Percentiles rank a stretch among this genome's conserved stretches.
These are phyloP conservation scores for Solanum hybrid DNA, from an alignment of 305 asterid genomes.

Conservation along the genomic window DNA sequence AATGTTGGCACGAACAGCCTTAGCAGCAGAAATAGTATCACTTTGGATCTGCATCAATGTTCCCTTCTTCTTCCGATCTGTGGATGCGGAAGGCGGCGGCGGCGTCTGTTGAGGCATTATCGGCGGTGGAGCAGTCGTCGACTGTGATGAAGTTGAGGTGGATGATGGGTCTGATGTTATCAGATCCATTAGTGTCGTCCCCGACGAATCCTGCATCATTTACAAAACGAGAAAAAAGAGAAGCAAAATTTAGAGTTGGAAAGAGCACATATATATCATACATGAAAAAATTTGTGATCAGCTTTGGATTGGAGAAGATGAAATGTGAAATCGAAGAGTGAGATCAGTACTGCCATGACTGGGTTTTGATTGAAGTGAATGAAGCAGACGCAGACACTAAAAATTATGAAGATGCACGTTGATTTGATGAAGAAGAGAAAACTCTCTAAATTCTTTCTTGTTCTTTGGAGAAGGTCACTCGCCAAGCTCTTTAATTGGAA, in stretches of 20 bases:
- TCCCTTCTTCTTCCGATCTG: conserved; percentile 82
- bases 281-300: not conserved
- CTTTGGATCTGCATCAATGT: conserved; percentile 95
- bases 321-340: not conserved
- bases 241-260: not conserved
- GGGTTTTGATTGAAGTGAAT: not conserved
- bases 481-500: not conserved
- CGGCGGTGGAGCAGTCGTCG: conserved; percentile 39
- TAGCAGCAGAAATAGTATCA: conserved; percentile 90
- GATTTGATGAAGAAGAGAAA: not conserved
- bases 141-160: conserved; percentile 30
- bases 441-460: not conserved
- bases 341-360: conserved; percentile 1
- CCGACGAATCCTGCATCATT: conserved; percentile 66
- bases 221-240: not conserved
- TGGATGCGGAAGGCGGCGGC: conserved; percentile 43
- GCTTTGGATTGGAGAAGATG: not conserved
- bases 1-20: conserved; percentile 85
- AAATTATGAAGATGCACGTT: not conserved
- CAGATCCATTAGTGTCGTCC: conserved; percentile 97
- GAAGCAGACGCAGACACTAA: not conserved
- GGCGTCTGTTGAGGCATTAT: conserved; percentile 37
- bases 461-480: not conserved
- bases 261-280: not conserved
- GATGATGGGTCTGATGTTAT: conserved; percentile 83